Conservation (phyloP, 2,329 filamentous ascomycete species). For the Sporothrix euskadiensis region DNA sequence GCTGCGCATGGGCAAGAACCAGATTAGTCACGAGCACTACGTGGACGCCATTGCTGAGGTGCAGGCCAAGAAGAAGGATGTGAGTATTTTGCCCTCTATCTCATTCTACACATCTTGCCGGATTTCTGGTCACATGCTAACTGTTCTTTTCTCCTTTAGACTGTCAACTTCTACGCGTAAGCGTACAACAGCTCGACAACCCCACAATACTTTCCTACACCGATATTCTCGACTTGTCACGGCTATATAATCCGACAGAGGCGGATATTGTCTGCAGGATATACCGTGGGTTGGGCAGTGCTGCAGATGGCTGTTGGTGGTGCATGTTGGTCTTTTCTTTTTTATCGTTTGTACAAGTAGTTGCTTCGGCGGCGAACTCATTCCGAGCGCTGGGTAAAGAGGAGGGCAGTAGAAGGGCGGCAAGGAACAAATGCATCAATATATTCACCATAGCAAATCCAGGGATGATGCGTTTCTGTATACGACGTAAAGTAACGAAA, state of each 20-base stretch:
- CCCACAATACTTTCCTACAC: neutral
- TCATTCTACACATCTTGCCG: neutral
- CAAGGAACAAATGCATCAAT: slow-evolving; percentile 10
- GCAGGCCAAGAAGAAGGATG: slow-evolving; percentile 92
- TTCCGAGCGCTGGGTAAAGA: neutral
- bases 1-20: slow-evolving; percentile 87
- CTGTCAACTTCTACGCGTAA: slow-evolving; percentile 59
- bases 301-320: no score
- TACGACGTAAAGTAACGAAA: no score
- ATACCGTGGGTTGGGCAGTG: neutral
- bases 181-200: neutral
- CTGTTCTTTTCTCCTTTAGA: slow-evolving; percentile 41
- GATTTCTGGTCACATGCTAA: slow-evolving; percentile 34
- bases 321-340: neutral
- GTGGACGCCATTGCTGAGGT: slow-evolving; percentile 98
- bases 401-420: neutral
- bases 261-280: neutral
- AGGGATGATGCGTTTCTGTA: neutral
- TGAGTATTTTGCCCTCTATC: slow-evolving; percentile 42
- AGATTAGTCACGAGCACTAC: slow-evolving; percentile 97
- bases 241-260: neutral
- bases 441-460: neutral
- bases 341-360: slow-evolving; percentile 22
- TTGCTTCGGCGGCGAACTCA: neutral
- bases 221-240: neutral